Evolutionary conservation across 192 early-diverging fungal species (phyloP).

Genomic region (Coemansia sp.): DNA sequence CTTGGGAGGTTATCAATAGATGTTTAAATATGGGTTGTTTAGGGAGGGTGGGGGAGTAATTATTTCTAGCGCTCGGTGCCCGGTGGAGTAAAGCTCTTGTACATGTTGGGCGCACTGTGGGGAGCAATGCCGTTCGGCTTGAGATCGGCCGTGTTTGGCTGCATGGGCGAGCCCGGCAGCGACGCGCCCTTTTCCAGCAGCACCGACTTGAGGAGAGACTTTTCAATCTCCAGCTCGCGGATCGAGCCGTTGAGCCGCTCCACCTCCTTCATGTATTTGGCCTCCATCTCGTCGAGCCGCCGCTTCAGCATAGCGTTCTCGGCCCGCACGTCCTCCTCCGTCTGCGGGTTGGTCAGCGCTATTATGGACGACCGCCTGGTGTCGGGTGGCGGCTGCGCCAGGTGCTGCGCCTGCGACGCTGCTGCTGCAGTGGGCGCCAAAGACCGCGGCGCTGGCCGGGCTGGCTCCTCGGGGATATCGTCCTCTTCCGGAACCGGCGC

Average conservation of each 20-base stretch:
- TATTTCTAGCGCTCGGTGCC: too few species aligned
- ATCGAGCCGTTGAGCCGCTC: slow-evolving; percentile 22
- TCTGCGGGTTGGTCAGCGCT: slow-evolving; percentile 43
- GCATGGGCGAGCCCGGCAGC: slow-evolving; percentile 9
- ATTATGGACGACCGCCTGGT: slow-evolving; percentile 44
- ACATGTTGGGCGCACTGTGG: neutral
- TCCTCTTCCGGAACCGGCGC: slow-evolving; percentile 25
- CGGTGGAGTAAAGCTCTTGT: neutral
- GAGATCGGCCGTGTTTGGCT: too few species aligned
- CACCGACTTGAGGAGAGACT: slow-evolving; percentile 41
- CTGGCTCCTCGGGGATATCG: neutral
- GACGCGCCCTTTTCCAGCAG: slow-evolving; percentile 19
- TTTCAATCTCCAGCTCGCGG: slow-evolving; percentile 43
- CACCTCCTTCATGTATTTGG: slow-evolving; percentile 21
- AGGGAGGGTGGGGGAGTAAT: too few species aligned
- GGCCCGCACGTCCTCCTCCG: slow-evolving; percentile 24
- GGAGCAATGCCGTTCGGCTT: too few species aligned
- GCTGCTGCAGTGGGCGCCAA: slow-evolving; percentile 1
- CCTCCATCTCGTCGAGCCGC: slow-evolving; percentile 41
- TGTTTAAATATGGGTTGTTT: too few species aligned
- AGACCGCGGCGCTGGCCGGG: neutral
- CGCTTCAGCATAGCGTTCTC: slow-evolving; percentile 42
- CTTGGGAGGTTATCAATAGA: too few species aligned
- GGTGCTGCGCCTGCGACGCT: neutral
- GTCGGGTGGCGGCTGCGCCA: slow-evolving; percentile 2